Base-by-base conservation (phyloP, 2,329 filamentous ascomycete genomes). In the Aspergillus persii region DNA sequence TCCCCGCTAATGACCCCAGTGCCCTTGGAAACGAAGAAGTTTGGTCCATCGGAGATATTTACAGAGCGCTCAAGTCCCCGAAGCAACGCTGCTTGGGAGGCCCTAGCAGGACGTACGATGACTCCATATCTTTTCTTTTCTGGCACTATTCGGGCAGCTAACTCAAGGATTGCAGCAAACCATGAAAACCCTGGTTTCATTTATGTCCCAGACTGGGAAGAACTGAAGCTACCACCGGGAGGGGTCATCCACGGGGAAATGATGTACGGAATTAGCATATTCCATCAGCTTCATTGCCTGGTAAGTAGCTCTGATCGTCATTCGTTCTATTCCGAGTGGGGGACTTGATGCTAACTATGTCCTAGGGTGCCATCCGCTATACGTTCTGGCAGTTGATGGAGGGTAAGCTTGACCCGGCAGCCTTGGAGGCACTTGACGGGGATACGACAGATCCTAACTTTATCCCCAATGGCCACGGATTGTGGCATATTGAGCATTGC, bases 231-330 rank as follows among this genome's bases (percentile, higher is more conserved):
- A 31, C 30, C 30, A 31, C 30, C 30, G 30, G 30, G 30, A 31
- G 30, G 3, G 5, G 5, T 31, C 8, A 31, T 31, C 30, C 30
- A 31, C 30, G 30, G 30, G 8, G 30, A 31, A 31, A 31, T 31
- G 30, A 31, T 31, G 30, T 31, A 31, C 30, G 30, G 30, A 31
- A 31, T 31, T 31, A 31, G 30, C 12, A 31, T 51, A 27, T 51
- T 51, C 49, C 49, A 51, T 27, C 49, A 51, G 27, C 27, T 51
- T n/a, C 49, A 51, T 31, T 51, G 49, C 29, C 33, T 51, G 49
- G 49, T 51, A 31, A 51, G 49, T 33, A 15, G 3, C 8, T 6
- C 23, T 5, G 41, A 23, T 46, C 41, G 41, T 46, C 41, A 46
- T 15, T 31, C 30, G 30, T 31, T 31, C 49, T 51, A 33, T 31